Percentiles rank a stretch among this genome's conserved stretches.
Evolutionary conservation across 805 yeast genomes (phyloP).

Genomic region (Teunomyces stri): DNA sequence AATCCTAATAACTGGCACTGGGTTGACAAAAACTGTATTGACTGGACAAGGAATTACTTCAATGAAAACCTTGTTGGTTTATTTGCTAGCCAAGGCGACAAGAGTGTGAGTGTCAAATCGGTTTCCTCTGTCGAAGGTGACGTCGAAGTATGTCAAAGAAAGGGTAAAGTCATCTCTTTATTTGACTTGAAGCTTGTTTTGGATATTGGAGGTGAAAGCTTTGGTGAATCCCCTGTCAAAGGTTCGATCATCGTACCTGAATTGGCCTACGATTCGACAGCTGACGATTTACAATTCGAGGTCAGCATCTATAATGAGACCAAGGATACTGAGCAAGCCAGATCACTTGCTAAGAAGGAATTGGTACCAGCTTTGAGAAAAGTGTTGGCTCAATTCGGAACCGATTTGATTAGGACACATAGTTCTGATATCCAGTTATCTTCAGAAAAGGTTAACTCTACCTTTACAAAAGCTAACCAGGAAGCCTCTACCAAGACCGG

Average conservation of each 20-base stretch:
- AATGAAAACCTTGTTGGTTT: conserved; percentile 55
- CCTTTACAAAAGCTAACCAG: conserved; percentile 52
- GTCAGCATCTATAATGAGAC: conserved; percentile 61
- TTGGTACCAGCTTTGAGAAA: conserved; percentile 71
- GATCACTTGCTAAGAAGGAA: conserved; percentile 45
- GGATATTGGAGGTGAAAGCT: conserved; percentile 49
- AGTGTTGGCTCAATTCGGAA: conserved; percentile 64
- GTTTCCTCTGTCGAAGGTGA: conserved; percentile 83
- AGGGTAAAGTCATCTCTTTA: conserved; percentile 90
- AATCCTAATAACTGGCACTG: conserved; percentile 99
- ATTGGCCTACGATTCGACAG: conserved; percentile 86
- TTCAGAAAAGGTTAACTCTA: conserved; percentile 35
- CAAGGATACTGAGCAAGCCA: conserved; percentile 48
- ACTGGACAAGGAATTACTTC: conserved; percentile 85
- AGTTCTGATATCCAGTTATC: conserved; percentile 88
- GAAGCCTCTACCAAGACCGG: conserved; percentile 35
- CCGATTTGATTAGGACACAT: conserved; percentile 69
- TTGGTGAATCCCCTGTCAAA: conserved; percentile 38
- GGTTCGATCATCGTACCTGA: conserved; percentile 89
- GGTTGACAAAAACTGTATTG: conserved; percentile 96
- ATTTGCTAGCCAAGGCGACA: conserved; percentile 31
- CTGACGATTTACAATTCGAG: conserved; percentile 82
- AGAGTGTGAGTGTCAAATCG: conserved; percentile 28
- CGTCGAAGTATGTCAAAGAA: conserved; percentile 94
- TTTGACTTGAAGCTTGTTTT: conserved; percentile 76